phyloP scores from a whole-genome alignment of 1,139 yeast species.

The Debaryomyces nepalensis region DNA sequence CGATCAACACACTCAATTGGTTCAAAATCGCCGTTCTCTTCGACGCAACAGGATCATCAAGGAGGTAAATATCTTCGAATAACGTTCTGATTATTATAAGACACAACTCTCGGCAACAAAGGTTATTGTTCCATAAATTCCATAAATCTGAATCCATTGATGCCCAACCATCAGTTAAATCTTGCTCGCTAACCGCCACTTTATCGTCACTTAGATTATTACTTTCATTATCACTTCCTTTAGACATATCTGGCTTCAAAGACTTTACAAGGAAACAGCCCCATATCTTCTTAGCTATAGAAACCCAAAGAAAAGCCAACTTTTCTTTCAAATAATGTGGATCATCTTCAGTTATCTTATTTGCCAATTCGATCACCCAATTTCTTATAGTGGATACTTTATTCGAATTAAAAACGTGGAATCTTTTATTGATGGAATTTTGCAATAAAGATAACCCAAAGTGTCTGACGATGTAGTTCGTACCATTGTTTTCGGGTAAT shows the following conservation, averaged over 20 bases:
- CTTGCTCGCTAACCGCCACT: constrained; percentile 35
- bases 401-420: constrained; percentile 59
- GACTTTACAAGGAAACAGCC: constrained; percentile 57
- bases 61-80: constrained; percentile 90
- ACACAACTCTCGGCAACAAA: constrained; percentile 72
- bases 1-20: constrained; percentile 81
- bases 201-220: constrained; percentile 10
- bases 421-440: constrained; percentile 65
- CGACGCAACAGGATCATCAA: constrained; percentile 90
- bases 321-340: constrained; percentile 93
- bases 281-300: constrained; percentile 92
- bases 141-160: constrained; percentile 82
- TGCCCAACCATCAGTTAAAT: constrained; percentile 76
- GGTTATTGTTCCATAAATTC: constrained; percentile 70
- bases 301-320: constrained; percentile 88
- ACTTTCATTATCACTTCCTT: constrained; percentile 3
- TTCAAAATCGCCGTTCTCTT: constrained; percentile 78
- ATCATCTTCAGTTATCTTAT: constrained; percentile 61
- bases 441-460: constrained; percentile 85
- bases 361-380: constrained; percentile 83
- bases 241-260: constrained; percentile 12
- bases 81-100: constrained; percentile 79
- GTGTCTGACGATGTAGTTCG: constrained; percentile 78
- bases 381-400: constrained; percentile 71
- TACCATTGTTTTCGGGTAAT: constrained; percentile 59